A percentile compares a stretch with the other conserved stretches of the same genome.
Conservation (phyloP, 192 early-diverging fungal genomes). For the Umbelopsis sp. region DNA sequence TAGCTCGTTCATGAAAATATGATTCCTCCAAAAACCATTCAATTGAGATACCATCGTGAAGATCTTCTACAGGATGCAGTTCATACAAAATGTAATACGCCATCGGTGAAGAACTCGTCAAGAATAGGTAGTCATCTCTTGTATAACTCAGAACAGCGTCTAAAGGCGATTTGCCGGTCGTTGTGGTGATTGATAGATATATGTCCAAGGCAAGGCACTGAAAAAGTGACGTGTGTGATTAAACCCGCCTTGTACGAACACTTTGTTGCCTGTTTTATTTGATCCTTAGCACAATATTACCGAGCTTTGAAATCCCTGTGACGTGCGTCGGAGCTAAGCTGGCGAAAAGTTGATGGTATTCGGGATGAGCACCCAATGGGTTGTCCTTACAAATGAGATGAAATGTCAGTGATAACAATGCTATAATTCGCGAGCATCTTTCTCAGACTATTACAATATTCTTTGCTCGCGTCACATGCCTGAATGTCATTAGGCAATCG, state of each 20-base stretch:
- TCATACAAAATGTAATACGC: not conserved
- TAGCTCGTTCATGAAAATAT: not conserved
- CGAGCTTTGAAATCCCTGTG: not conserved
- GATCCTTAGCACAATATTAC: not conserved
- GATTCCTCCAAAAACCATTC: not conserved
- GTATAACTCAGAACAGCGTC: not conserved
- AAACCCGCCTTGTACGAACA: not conserved
- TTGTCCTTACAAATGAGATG: slow-evolving; percentile 4
- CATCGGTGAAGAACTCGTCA: not conserved
- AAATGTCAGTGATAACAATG: not conserved
- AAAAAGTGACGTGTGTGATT: not conserved
- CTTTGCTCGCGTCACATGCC: not conserved
- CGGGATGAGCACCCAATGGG: not conserved
- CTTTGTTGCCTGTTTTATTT: not conserved
- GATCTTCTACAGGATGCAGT: slow-evolving; percentile 16
- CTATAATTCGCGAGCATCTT: not conserved
- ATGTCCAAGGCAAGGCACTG: not conserved
- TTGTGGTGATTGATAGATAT: slow-evolving; percentile 1
- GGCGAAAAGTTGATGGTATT: not conserved
- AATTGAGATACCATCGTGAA: not conserved
- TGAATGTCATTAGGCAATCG: not conserved
- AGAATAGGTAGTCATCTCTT: not conserved
- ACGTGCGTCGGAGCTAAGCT: not conserved
- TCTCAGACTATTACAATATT: not conserved
- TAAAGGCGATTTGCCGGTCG: not conserved